phyloP scores from a whole-genome alignment of 495 filamentous ascomycete species.

The Filosporella fistucella region DNA sequence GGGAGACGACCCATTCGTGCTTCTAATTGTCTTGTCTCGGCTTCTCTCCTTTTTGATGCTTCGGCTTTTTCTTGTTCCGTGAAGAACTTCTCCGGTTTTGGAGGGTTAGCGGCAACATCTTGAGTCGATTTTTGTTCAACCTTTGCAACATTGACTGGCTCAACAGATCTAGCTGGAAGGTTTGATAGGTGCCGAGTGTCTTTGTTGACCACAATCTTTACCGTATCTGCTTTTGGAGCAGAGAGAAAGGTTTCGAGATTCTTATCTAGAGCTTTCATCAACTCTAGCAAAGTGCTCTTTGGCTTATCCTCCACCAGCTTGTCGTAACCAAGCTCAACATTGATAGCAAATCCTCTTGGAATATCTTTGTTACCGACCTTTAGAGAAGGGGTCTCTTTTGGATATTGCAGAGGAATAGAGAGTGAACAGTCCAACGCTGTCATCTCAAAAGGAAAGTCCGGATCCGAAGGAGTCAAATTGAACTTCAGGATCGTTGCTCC shows the following conservation, averaged over 20 bases:
- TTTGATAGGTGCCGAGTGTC: conserved; percentile 37
- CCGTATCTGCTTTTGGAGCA: conserved; percentile 67
- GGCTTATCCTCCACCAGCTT: conserved; percentile 53
- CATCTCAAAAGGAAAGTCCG: conserved; percentile 28
- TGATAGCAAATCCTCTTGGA: conserved; percentile 72
- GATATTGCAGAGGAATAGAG: conserved; percentile 62
- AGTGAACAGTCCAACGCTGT: conserved; percentile 48
- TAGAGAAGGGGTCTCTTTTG: conserved; percentile 50
- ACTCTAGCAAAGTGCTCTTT: conserved; percentile 56
- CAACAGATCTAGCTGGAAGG: conserved; percentile 14
- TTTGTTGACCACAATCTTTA: conserved; percentile 72
- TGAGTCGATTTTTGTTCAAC: background rate
- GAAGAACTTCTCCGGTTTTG: conserved; percentile 35
- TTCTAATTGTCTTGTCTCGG: conserved; percentile 71
- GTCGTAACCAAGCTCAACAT: conserved; percentile 77
- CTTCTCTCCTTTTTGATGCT: conserved; percentile 59
- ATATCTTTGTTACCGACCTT: conserved; percentile 73
- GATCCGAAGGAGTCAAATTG: conserved; percentile 64
- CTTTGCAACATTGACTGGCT: background rate
- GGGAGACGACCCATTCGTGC: conserved; percentile 68
- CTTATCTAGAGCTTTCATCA: conserved; percentile 71
- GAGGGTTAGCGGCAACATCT: background rate
- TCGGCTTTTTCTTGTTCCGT: conserved; percentile 51
- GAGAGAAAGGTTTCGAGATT: conserved; percentile 69
- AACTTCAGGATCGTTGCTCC: conserved; percentile 49